Evolutionary conservation across 177 flowering plant species (phyloP).

Genomic region (Telopea speciosissima): DNA sequence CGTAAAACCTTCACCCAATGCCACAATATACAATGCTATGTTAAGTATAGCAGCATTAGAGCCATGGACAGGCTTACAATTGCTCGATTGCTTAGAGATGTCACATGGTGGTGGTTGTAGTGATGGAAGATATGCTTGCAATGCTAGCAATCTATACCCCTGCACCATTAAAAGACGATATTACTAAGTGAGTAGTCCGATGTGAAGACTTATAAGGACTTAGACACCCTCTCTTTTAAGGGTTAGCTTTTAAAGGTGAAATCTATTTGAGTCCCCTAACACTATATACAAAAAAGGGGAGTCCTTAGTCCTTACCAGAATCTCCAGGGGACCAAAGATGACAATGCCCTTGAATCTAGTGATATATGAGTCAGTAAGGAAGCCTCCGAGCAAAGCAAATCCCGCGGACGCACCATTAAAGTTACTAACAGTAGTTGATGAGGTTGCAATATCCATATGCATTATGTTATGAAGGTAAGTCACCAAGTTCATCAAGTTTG

Average conservation of each 20-base stretch:
- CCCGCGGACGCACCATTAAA: constrained; percentile 17
- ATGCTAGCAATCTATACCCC: constrained; percentile 23
- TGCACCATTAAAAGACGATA: background rate
- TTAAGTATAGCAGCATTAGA: constrained; percentile 11
- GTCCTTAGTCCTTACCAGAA: constrained; percentile 9
- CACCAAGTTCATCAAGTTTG: constrained; percentile 11
- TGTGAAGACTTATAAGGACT: no score
- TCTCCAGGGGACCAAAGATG: constrained; percentile 16
- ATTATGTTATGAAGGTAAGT: constrained; percentile 11
- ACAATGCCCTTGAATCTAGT: constrained; percentile 19
- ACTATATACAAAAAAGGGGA: no score
- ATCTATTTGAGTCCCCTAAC: no score
- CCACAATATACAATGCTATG: constrained; percentile 10
- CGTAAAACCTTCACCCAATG: constrained; percentile 20
- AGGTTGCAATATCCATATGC: constrained; percentile 16
- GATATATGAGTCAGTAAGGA: constrained; percentile 24
- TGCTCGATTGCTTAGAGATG: background rate
- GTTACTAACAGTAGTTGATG: constrained; percentile 21
- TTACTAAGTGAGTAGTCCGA: no score
- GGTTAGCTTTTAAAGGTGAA: no score
- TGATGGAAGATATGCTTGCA: constrained; percentile 20
- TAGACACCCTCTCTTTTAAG: no score
- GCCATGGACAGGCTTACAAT: constrained; percentile 13
- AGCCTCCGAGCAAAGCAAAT: constrained; percentile 19
- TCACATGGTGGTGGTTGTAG: constrained; percentile 19